These are phyloP conservation scores for Malassezia vespertilionis DNA, from an alignment of 1,284 basidiomycete species.

Conservation along the genomic window DNA sequence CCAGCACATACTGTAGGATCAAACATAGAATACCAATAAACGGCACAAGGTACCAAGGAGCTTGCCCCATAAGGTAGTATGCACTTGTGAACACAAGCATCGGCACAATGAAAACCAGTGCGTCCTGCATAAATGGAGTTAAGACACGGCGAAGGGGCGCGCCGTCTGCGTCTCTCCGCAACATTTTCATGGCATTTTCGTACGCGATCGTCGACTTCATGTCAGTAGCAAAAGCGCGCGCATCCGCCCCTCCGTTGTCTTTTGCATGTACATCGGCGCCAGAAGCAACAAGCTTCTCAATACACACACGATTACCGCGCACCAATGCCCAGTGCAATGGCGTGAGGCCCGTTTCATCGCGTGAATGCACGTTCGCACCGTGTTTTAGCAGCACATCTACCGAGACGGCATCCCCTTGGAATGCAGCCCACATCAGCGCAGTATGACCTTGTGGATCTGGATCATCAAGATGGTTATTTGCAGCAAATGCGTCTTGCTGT, in stretches of 20 bases:
- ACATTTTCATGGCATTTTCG: slow-evolving; percentile 74
- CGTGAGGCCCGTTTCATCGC: slow-evolving; percentile 71
- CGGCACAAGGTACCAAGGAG: slow-evolving; percentile 82
- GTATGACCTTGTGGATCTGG: slow-evolving; percentile 82
- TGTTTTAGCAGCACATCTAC: slow-evolving; percentile 81
- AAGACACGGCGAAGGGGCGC: slow-evolving; percentile 23
- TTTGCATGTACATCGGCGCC: slow-evolving; percentile 72
- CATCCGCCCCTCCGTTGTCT: slow-evolving; percentile 74
- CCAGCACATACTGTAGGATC: slow-evolving; percentile 80
- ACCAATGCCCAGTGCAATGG: slow-evolving; percentile 99
- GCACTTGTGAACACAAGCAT: slow-evolving; percentile 67
- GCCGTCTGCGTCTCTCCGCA: slow-evolving; percentile 55
- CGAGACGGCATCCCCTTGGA: slow-evolving; percentile 91
- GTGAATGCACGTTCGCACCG: slow-evolving; percentile 65
- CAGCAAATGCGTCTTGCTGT: slow-evolving; percentile 59
- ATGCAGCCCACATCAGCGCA: slow-evolving; percentile 95
- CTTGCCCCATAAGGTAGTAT: slow-evolving; percentile 66
- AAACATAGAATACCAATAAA: slow-evolving; percentile 67
- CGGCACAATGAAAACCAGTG: slow-evolving; percentile 66
- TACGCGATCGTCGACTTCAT: slow-evolving; percentile 69
- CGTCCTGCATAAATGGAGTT: not conserved
- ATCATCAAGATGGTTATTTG: slow-evolving; percentile 22
- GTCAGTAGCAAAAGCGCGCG: slow-evolving; percentile 87
- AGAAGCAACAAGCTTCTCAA: slow-evolving; percentile 69
- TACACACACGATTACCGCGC: slow-evolving; percentile 73